Percentiles rank a stretch among this genome's conserved stretches.
Evolutionary conservation across 2,329 filamentous ascomycete species (phyloP).

Genomic region (Helotiales sp.): DNA sequence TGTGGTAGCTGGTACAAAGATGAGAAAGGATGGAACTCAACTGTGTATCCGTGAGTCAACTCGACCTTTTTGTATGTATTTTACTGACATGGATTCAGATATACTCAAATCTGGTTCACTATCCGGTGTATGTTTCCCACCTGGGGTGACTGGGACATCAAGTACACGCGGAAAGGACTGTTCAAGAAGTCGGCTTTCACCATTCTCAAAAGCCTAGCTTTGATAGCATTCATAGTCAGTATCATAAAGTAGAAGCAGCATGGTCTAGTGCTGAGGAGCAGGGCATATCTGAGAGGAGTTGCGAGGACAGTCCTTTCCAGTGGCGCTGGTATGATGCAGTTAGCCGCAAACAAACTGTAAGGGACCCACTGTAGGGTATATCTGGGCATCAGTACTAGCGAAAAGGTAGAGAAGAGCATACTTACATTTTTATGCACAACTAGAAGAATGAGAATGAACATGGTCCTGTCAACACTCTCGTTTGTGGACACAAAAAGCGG

Average conservation of each 20-base stretch:
- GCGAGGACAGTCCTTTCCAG: slow-evolving; percentile 16
- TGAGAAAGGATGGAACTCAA: slow-evolving; percentile 54
- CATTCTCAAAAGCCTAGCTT: neutral
- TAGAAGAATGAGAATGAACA: too few relatives aligned
- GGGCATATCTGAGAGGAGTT: slow-evolving; percentile 1
- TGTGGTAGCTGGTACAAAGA: slow-evolving; percentile 56
- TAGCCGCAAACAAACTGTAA: slow-evolving; percentile 20
- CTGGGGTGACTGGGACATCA: slow-evolving; percentile 59
- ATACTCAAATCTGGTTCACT: slow-evolving; percentile 56
- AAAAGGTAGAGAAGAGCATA: too few relatives aligned
- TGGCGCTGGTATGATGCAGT: slow-evolving; percentile 20
- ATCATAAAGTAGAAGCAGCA: slow-evolving; percentile 7
- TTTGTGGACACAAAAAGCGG: too few relatives aligned
- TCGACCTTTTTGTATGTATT: neutral
- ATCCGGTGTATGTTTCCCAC: slow-evolving; percentile 56
- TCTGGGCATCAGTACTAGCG: too few relatives aligned
- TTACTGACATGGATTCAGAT: slow-evolving; percentile 43
- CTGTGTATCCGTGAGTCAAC: slow-evolving; percentile 50
- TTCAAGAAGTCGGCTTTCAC: slow-evolving; percentile 36
- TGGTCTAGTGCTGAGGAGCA: neutral
- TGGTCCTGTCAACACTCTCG: too few relatives aligned
- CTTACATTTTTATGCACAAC: too few relatives aligned
- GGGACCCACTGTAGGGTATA: neutral
- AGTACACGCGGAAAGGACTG: slow-evolving; percentile 54
- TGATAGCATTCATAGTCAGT: slow-evolving; percentile 10